Conservation (phyloP, 2,329 filamentous ascomycete genomes). For the Ophiobolus disseminans region DNA sequence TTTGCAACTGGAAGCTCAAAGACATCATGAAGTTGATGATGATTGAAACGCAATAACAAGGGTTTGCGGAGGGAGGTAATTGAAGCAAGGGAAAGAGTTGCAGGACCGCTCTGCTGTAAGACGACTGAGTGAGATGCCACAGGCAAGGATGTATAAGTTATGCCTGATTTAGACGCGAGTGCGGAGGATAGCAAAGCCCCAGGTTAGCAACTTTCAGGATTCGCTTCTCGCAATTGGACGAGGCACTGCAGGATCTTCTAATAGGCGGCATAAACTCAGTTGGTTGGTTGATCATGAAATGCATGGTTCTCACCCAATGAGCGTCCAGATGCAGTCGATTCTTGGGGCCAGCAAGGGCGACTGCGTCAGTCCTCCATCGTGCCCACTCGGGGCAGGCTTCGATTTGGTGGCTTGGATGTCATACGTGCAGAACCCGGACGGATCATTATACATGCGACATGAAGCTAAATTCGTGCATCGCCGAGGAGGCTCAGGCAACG, state of each 20-base stretch:
- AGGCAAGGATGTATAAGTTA: no score
- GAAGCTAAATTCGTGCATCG: conserved; percentile 5
- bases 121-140: no score
- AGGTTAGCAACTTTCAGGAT: conserved; percentile 17
- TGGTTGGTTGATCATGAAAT: conserved; percentile 12
- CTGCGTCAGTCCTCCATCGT: conserved; percentile 6
- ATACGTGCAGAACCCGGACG: conserved; percentile 5
- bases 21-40: conserved; percentile 29
- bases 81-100: neutral
- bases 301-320: conserved; percentile 19
- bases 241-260: conserved; percentile 22
- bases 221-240: conserved; percentile 29
- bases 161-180: conserved; percentile 28
- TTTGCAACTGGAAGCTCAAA: conserved; percentile 39
- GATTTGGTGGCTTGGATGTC: conserved; percentile 15
- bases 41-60: no score
- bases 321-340: conserved; percentile 3
- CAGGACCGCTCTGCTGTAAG: no score
- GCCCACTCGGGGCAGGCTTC: conserved; percentile 10
- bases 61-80: neutral
- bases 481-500: conserved; percentile 3
- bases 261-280: conserved; percentile 14
- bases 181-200: conserved; percentile 14
- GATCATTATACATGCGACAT: conserved; percentile 4
- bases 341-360: conserved; percentile 2